Base-by-base conservation (phyloP, 2,329 filamentous ascomycete genomes). In the Aspergillus pseudotamarii region DNA sequence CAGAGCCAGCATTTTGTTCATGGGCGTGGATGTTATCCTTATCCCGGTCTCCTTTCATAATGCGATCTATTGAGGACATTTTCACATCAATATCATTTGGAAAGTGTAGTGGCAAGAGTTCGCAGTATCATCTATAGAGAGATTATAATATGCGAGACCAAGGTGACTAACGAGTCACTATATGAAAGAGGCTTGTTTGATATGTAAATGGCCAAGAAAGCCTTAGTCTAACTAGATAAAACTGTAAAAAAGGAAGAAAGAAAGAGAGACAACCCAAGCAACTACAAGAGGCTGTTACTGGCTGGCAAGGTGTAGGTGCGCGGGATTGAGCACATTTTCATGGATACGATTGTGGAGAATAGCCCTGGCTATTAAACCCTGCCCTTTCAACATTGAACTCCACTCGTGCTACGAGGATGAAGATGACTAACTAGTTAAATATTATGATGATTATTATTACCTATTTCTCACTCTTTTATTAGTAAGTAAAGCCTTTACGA, bases 291-390 rank as follows among this genome's bases (percentile, higher is more conserved):
- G 14, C 26, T 14, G 6, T 28, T 11, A 30, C 12, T 11, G 19
- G n/a, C 11, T 5, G 8, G 26, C 14, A 10, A 48, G 46, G 8
- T 19, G n/a, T 26, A 30, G 4, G 4, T 51, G 48, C 48, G 48
- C 48, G 9, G 48, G 48, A 51, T 51, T 51, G 48, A 51, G 48
- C 48, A 51, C 28, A 51, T 51, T 51, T 51, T 32, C 28, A 23
- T 30, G 28, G 28, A 11, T 51, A 32, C 28, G 28, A 30, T 51
- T 14, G 48, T 51, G 48, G 48, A 51, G 48, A 19, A 51, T 10
- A 30, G 3, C 38, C 38, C 23, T 26, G 10, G 8, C 10, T 4
- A 50, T 28, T 28, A 50, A 30, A 50, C 9, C 23, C 26, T 50
- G 14, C 8, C 14, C 32, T 50, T 26, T 16, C 9, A 4, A 9